phyloP scores from a whole-genome alignment of 1,284 basidiomycete genomes.

The Wallemia mellicola region DNA sequence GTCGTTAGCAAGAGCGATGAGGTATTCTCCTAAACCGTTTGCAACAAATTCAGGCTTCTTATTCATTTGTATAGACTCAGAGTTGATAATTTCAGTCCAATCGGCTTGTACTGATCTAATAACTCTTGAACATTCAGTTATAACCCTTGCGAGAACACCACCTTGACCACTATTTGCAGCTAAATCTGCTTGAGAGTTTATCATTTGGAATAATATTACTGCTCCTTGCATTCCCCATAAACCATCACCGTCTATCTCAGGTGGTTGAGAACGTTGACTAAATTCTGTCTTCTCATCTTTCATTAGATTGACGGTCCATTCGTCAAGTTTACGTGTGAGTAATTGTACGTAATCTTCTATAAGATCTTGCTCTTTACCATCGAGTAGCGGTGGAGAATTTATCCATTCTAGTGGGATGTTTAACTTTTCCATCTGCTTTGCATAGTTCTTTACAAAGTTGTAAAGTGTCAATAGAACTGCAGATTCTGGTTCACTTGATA shows the following conservation, averaged over 20 bases:
- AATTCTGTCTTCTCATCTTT: constrained; percentile 67
- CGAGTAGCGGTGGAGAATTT: constrained; percentile 53
- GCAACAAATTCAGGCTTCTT: constrained; percentile 69
- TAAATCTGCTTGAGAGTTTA: constrained; percentile 86
- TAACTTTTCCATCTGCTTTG: constrained; percentile 76
- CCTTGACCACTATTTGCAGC: constrained; percentile 89
- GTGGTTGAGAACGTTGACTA: constrained; percentile 46
- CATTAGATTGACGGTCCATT: constrained; percentile 88
- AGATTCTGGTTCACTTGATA: constrained; percentile 53
- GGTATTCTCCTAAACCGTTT: constrained; percentile 75
- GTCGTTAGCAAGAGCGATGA: constrained; percentile 93
- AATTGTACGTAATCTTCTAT: constrained; percentile 87
- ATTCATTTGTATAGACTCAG: constrained; percentile 58
- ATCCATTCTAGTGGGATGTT: constrained; percentile 48
- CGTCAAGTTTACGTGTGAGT: constrained; percentile 82
- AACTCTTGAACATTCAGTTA: constrained; percentile 60
- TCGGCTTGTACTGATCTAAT: constrained; percentile 71
- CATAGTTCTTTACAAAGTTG: constrained; percentile 85
- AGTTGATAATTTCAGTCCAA: constrained; percentile 57
- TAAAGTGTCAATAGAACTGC: constrained; percentile 56
- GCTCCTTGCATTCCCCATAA: constrained; percentile 75
- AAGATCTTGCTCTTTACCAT: constrained; percentile 69
- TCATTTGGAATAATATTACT: constrained; percentile 88
- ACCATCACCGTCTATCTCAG: constrained; percentile 64
- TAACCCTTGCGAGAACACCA: constrained; percentile 63